A percentile compares a stretch with the other conserved stretches of the same genome.
Conservation (phyloP, 306 rosid species). For the Chamaecrista fasciculata region DNA sequence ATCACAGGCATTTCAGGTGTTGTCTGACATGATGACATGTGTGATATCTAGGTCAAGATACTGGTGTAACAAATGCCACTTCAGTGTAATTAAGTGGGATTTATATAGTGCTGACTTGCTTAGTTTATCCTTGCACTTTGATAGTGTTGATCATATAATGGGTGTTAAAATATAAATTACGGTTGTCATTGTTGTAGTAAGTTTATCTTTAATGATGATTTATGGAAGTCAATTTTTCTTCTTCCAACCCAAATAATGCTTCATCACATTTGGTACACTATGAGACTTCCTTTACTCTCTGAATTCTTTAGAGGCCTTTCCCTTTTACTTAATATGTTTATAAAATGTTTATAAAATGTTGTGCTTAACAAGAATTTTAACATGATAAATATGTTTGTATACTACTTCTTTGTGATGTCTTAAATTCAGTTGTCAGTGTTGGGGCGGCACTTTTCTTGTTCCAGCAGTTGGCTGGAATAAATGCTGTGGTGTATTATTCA, state of each 20-base stretch:
- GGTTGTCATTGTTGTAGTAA: neutral
- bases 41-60: neutral
- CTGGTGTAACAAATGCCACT: neutral
- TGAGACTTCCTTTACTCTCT: constrained; percentile 3
- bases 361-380: neutral
- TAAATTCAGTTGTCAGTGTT: constrained; percentile 76
- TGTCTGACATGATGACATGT: neutral
- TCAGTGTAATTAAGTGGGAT: neutral
- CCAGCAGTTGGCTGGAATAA: constrained; percentile 96
- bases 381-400: constrained; percentile 8
- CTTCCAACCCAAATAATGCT: neutral
- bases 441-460: constrained; percentile 86
- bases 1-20: neutral
- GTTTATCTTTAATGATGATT: neutral
- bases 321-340: constrained; percentile 5
- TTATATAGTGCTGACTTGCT: neutral
- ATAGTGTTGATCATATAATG: neutral
- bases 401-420: constrained; percentile 26
- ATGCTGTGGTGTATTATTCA: constrained; percentile 92
- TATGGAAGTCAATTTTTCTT: constrained; percentile 3
- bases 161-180: neutral
- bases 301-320: constrained; percentile 9
- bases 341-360: too few relatives aligned
- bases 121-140: neutral
- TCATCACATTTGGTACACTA: neutral